Percentiles rank a stretch among this genome's conserved stretches.
These are phyloP conservation scores for Fraxinus sp. DNA, from an alignment of 305 asterid genomes.

Conservation along the genomic window DNA sequence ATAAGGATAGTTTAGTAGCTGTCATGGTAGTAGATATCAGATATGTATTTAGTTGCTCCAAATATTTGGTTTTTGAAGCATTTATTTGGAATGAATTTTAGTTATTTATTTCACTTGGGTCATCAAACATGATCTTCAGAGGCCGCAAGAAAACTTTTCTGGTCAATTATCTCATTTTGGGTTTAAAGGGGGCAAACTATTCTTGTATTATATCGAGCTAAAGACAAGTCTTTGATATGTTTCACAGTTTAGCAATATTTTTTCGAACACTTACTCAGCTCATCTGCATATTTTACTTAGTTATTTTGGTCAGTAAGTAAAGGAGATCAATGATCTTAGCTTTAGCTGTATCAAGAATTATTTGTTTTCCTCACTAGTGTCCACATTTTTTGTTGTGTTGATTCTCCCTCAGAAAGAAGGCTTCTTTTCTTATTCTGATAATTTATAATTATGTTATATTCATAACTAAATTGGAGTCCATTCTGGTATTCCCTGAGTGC, in stretches of 20 bases:
- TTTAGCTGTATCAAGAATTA: not conserved
- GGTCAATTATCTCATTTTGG: not conserved
- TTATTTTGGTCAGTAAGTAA: not conserved
- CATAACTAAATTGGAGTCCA: not conserved
- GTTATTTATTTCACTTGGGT: not conserved
- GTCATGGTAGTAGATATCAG: too few species aligned
- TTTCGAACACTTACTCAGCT: not conserved
- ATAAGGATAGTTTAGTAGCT: too few species aligned
- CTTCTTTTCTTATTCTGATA: not conserved
- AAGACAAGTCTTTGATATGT: not conserved
- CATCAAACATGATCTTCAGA: not conserved
- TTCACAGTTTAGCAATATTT: not conserved
- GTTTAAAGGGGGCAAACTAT: not conserved
- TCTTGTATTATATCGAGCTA: not conserved
- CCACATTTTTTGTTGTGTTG: not conserved
- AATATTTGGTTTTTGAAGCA: not conserved
- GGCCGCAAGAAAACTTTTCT: not conserved
- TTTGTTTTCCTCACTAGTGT: not conserved
- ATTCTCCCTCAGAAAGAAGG: constrained; percentile 7
- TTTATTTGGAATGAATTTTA: not conserved
- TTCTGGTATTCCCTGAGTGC: constrained; percentile 12
- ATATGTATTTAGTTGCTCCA: not conserved
- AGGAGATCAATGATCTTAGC: not conserved
- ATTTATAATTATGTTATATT: not conserved
- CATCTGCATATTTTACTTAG: not conserved